A percentile compares a stretch with the other conserved stretches of the same genome.
Conservation (phyloP, 192 early-diverging fungal genomes). For the Dissophora ornata region DNA sequence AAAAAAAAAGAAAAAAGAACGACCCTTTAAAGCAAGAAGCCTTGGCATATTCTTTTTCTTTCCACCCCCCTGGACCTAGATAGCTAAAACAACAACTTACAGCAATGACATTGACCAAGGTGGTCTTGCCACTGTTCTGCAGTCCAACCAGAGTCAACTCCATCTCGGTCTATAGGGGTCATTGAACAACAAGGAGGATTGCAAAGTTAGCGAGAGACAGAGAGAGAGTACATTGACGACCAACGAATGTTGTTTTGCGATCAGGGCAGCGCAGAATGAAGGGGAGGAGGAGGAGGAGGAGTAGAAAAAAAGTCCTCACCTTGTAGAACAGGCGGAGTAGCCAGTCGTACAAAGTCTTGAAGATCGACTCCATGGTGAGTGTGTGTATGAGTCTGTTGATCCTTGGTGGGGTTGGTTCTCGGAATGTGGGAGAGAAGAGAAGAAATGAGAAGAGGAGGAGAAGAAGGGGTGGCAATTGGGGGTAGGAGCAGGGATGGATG, state of each 20-base stretch:
- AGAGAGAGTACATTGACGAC: not conserved
- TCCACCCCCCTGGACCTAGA: too few relatives aligned
- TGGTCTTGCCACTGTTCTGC: slow-evolving; percentile 91
- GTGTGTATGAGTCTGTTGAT: not conserved
- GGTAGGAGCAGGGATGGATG: not conserved
- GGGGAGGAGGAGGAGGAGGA: not conserved
- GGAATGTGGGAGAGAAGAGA: slow-evolving; percentile 8
- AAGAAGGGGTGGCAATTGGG: not conserved
- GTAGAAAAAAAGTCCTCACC: slow-evolving; percentile 60
- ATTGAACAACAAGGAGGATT: too few relatives aligned
- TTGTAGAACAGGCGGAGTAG: slow-evolving; percentile 84
- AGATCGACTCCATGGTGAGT: slow-evolving; percentile 63
- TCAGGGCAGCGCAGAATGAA: too few relatives aligned
- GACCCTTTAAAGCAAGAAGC: not conserved
- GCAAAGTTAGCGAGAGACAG: not conserved
- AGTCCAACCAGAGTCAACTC: slow-evolving; percentile 90
- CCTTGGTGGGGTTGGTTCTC: not conserved
- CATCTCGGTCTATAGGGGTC: slow-evolving; percentile 76
- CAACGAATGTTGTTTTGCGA: too few relatives aligned
- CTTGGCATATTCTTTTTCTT: too few relatives aligned
- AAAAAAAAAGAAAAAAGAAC: not conserved
- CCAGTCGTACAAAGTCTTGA: slow-evolving; percentile 74
- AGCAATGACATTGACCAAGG: slow-evolving; percentile 88
- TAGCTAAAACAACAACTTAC: slow-evolving; percentile 69
- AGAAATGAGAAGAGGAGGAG: not conserved